Percentiles rank a stretch among this genome's conserved stretches.
These are phyloP conservation scores for Solanum dulcamara DNA, from an alignment of 257 asterid species.

Conservation along the genomic window DNA sequence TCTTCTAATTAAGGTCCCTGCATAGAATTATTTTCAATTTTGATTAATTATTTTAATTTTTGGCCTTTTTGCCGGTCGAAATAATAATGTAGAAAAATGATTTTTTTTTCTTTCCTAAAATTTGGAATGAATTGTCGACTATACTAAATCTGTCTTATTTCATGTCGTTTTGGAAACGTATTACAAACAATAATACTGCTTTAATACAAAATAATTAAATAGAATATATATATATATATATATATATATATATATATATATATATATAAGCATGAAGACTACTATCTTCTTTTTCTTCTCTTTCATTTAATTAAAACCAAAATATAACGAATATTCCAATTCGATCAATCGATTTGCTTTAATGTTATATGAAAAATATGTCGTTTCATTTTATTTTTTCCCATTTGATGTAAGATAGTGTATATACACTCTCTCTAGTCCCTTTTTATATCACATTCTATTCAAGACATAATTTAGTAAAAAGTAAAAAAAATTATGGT, in stretches of 20 bases:
- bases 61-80: neutral
- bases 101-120: neutral
- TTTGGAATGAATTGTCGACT: neutral
- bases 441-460: neutral
- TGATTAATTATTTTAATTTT: neutral
- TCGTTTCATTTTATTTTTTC: too few species aligned
- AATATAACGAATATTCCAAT: neutral
- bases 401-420: neutral
- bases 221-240: neutral
- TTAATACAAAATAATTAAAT: neutral
- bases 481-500: too few species aligned
- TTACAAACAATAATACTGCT: neutral
- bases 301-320: neutral
- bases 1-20: neutral
- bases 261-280: neutral
- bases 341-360: neutral
- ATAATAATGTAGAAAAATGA: neutral
- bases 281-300: neutral
- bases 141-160: neutral
- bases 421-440: neutral
- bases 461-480: too few species aligned
- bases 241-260: neutral
- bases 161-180: neutral
- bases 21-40: neutral
- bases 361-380: neutral